Conservation (phyloP, 192 early-diverging fungal genomes). For the Backusella tuberculispora region DNA sequence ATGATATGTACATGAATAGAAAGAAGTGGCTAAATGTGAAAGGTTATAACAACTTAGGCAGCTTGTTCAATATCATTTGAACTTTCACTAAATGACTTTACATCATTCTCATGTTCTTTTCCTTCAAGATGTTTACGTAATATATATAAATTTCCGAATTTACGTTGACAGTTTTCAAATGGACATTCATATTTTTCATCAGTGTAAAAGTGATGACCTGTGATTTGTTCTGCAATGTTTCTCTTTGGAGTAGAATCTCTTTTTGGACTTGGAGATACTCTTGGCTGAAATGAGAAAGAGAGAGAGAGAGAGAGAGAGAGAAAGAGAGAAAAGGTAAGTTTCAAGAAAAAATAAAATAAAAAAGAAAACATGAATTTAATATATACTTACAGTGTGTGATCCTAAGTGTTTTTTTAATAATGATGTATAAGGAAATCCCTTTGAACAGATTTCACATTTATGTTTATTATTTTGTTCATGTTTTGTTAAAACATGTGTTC, state of each 20-base stretch:
- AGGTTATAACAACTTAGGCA: not conserved
- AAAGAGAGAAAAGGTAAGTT: no score
- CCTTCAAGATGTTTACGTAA: constrained; percentile 6
- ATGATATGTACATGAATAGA: no score
- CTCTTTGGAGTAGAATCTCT: not conserved
- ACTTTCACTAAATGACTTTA: not conserved
- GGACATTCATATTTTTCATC: constrained; percentile 12
- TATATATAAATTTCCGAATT: constrained; percentile 1
- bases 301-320: not conserved
- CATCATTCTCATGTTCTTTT: not conserved
- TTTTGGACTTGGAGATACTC: not conserved
- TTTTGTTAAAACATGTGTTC: not conserved
- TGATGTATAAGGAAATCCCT: constrained; percentile 19
- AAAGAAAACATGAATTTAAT: not conserved
- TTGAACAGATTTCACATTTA: constrained; percentile 3
- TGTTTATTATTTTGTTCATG: not conserved
- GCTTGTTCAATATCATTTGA: not conserved
- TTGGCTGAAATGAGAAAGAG: not conserved
- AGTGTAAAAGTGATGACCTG: constrained; percentile 5
- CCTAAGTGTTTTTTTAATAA: not conserved
- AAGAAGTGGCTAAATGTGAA: no score
- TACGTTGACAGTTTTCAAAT: not conserved
- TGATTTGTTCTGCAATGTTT: constrained; percentile 11
- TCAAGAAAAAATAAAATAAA: no score
- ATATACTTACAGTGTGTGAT: constrained; percentile 2